Evolutionary conservation across 495 filamentous ascomycete species (phyloP), one percentile per base, ranked within the genome.

Genomic region (Trypethelium eluteriae): DNA sequence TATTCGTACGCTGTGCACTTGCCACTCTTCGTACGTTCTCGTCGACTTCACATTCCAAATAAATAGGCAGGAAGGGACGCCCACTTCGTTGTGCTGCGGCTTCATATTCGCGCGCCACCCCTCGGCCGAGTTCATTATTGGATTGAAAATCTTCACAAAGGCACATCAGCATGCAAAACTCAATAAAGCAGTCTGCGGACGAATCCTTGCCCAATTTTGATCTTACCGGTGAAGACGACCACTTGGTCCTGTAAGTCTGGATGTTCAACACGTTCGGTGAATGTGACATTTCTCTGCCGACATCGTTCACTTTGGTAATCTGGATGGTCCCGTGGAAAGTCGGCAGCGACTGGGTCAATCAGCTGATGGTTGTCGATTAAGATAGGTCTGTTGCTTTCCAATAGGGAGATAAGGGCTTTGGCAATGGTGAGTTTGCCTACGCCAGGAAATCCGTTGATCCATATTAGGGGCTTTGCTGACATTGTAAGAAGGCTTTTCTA

Each of bases 391-490:
- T 53, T 9, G 25, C 25, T 25, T 25, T 25, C 25, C 25, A 25
- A 25, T n/a, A 53, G 12, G 18, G 49, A 14, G 49, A n/a, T n/a
- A 18, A 53, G 49, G 11, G 49, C 49, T 18, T 53, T 53, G 49
- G 49, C 49, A 9, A 53, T n/a, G 18, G 49, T 53, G 49, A 53
- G 49, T n/a, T 53, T 53, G 49, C 49, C 49, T 9, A n/a, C 11
- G 16, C 49, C 49, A n/a, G 49, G 49, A 53, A 53, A 53, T n/a
- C 49, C 49, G 18, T 53, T 53, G 5, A 53, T 53, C 49, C 49
- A 53, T n/a, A 53, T n/a, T 5, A 53, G 5, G 18, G 49, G 49
- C 25, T 25, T 25, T 25, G 25, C 25, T 25, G 25, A 25, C 25
- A 25, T 25, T 25, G 25, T 25, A 25, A 25, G 25, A 25, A 25